These are phyloP conservation scores for Sclerotinia minor DNA, from an alignment of 2,329 filamentous ascomycete genomes.

Conservation along the genomic window DNA sequence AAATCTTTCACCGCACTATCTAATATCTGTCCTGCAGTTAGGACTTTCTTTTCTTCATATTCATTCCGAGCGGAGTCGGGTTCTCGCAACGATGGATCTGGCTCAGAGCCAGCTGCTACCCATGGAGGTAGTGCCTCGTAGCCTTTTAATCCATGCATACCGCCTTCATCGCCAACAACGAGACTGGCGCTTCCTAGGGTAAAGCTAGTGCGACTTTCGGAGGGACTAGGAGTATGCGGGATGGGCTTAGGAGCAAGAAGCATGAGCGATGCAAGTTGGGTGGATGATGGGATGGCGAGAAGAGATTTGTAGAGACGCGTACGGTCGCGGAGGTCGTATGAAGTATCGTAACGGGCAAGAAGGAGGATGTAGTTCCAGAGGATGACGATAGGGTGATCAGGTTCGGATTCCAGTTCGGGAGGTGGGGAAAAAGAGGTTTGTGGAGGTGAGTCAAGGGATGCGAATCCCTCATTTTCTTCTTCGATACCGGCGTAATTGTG, in stretches of 20 bases:
- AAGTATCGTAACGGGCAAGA: slow-evolving; percentile 87
- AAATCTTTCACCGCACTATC: slow-evolving; percentile 55
- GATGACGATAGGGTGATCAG: slow-evolving; percentile 67
- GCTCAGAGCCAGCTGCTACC: slow-evolving; percentile 79
- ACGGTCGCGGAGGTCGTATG: slow-evolving; percentile 91
- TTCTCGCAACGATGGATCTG: slow-evolving; percentile 71
- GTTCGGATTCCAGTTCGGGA: slow-evolving; percentile 31
- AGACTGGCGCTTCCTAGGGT: slow-evolving; percentile 82
- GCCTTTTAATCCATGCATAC: slow-evolving; percentile 71
- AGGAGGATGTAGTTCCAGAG: slow-evolving; percentile 85
- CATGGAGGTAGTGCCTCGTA: slow-evolving; percentile 81
- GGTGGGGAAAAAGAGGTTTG: slow-evolving; percentile 30
- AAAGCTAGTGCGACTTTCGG: slow-evolving; percentile 75
- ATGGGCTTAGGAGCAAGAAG: slow-evolving; percentile 93
- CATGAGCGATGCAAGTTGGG: slow-evolving; percentile 84
- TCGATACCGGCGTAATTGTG: slow-evolving; percentile 32
- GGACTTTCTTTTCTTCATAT: slow-evolving; percentile 45
- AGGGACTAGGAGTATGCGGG: slow-evolving; percentile 85
- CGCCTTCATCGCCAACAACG: slow-evolving; percentile 75
- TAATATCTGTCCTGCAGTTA: slow-evolving; percentile 63
- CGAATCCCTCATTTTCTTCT: slow-evolving; percentile 37
- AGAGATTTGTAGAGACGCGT: slow-evolving; percentile 85
- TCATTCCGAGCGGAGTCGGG: slow-evolving; percentile 47
- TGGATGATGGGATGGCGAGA: slow-evolving; percentile 69
- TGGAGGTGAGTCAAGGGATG: slow-evolving; percentile 29